Percentiles rank a stretch among this genome's conserved stretches.
Evolutionary conservation across 768 basidiomycete genomes (phyloP).

Genomic region (Hygrophorus russula): DNA sequence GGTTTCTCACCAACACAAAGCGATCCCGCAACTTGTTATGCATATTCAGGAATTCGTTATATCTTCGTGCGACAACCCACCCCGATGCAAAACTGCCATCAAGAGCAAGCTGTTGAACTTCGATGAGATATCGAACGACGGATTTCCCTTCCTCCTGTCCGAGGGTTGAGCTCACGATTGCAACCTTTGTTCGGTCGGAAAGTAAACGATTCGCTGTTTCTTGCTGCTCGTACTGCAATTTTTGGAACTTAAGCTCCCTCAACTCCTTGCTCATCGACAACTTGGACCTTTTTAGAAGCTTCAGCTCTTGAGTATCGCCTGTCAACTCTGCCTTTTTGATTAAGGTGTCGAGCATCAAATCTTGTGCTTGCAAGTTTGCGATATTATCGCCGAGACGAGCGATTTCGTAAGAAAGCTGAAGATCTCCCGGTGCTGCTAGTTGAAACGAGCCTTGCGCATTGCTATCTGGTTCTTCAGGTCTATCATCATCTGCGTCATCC

Average conservation of each 20-base stretch:
- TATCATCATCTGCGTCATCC: slow-evolving; percentile 28
- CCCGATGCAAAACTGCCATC: slow-evolving; percentile 75
- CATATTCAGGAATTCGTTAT: slow-evolving; percentile 90
- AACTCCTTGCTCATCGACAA: slow-evolving; percentile 74
- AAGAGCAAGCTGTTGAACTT: slow-evolving; percentile 77
- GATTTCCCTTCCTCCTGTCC: slow-evolving; percentile 82
- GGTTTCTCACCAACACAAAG: slow-evolving; percentile 47
- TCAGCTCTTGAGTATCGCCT: slow-evolving; percentile 79
- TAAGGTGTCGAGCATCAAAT: slow-evolving; percentile 72
- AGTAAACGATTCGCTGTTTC: slow-evolving; percentile 83
- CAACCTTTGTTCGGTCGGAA: slow-evolving; percentile 74
- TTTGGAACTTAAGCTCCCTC: slow-evolving; percentile 80
- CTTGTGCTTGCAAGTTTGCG: slow-evolving; percentile 66
- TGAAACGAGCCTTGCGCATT: slow-evolving; percentile 46
- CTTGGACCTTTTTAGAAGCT: slow-evolving; percentile 72
- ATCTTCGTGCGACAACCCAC: slow-evolving; percentile 89
- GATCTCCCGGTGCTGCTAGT: slow-evolving; percentile 79
- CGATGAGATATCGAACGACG: slow-evolving; percentile 85
- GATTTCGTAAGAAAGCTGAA: slow-evolving; percentile 84
- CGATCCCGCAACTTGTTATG: slow-evolving; percentile 78
- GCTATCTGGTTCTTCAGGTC: slow-evolving; percentile 30
- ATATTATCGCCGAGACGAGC: slow-evolving; percentile 67
- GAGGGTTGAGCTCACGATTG: slow-evolving; percentile 73
- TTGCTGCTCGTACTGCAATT: slow-evolving; percentile 87
- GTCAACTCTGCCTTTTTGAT: slow-evolving; percentile 94